Base-by-base conservation (phyloP, 2,329 filamentous ascomycete species). In the Didymella sp. region DNA sequence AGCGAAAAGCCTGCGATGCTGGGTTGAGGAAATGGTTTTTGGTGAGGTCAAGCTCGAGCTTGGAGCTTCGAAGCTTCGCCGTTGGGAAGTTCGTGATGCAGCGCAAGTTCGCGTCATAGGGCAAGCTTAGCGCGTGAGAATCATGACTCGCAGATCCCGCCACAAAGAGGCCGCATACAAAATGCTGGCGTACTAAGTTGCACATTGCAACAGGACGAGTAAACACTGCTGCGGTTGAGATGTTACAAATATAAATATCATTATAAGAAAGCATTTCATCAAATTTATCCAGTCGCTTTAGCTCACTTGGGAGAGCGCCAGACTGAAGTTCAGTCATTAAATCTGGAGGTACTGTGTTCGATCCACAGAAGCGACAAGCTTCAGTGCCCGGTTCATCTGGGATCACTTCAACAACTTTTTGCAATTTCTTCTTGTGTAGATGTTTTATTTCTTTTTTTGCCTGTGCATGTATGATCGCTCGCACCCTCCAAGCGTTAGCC, bases 261-360 rank as follows among this genome's bases (percentile, higher is more conserved):
- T 27, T 4, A 4, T 8, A 8, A 5, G 25, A 27, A 27, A 5
- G 25, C 4, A 27, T 33, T 17, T n/a, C n/a, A 33, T 33, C 17
- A 37, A 17, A 45, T n/a, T 11, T 52, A 63, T 63, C 54, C 58
- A 59, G 63, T 68, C 64, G 64, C 63, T 61, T 69, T 69, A 69
- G 66, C 66, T 69, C 66, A 69, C 65, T 69, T 69, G 66, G 66
- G 66, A 69, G 66, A 69, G 66, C 66, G 66, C 66, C 66, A 69
- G 66, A 69, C 66, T 69, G 66, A 69, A 69, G 66, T 66, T 67
- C 64, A 56, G 66, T 69, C 64, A 66, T 60, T 61, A 67, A 64
- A 69, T 67, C 66, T 69, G 66, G 66, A 69, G 66, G 66, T 68
- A 68, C 56, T 55, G 56, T 54, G 60, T 58, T 58, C 55, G 55